These are phyloP conservation scores for Penicillium sp. DNA, from an alignment of 2,329 filamentous ascomycete species.

Conservation along the genomic window DNA sequence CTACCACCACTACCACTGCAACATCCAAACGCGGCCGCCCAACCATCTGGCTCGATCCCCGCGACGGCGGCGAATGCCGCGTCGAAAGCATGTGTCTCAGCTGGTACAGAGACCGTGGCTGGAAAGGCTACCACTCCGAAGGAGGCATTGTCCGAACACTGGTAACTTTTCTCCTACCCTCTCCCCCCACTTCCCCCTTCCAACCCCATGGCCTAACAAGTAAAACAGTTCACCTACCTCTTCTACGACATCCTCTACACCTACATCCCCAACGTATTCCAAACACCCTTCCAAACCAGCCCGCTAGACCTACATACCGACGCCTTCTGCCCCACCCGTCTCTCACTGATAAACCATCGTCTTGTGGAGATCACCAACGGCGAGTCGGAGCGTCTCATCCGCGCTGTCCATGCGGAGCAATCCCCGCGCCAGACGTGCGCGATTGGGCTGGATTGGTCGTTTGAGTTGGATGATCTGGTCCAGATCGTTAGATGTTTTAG, in stretches of 20 bases:
- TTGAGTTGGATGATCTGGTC: conserved; percentile 64
- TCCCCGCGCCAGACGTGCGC: conserved; percentile 72
- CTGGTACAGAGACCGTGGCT: conserved; percentile 70
- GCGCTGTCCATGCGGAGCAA: conserved; percentile 59
- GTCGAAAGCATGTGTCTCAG: conserved; percentile 93
- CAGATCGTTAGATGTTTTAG: conserved; percentile 72
- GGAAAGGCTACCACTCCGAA: conserved; percentile 92
- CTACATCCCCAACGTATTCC: conserved; percentile 93
- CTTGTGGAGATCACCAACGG: conserved; percentile 83
- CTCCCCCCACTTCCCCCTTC: too few species aligned
- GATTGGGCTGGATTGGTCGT: conserved; percentile 88
- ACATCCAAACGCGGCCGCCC: too few species aligned
- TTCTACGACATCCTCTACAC: conserved; percentile 90
- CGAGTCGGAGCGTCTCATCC: conserved; percentile 57
- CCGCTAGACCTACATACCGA: conserved; percentile 89
- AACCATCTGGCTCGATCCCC: too few species aligned
- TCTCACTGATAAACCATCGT: conserved; percentile 77
- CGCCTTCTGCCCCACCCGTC: conserved; percentile 78
- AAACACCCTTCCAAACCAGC: conserved; percentile 88
- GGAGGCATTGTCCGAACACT: conserved; percentile 86
- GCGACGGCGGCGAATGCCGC: conserved; percentile 62
- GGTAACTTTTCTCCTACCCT: too few species aligned
- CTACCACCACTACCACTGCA: too few species aligned
- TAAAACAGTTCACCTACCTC: conserved; percentile 63
- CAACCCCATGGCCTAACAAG: too few species aligned